These are phyloP conservation scores for Fusarium sp. DNA, from an alignment of 2,329 filamentous ascomycete genomes.

Conservation along the genomic window DNA sequence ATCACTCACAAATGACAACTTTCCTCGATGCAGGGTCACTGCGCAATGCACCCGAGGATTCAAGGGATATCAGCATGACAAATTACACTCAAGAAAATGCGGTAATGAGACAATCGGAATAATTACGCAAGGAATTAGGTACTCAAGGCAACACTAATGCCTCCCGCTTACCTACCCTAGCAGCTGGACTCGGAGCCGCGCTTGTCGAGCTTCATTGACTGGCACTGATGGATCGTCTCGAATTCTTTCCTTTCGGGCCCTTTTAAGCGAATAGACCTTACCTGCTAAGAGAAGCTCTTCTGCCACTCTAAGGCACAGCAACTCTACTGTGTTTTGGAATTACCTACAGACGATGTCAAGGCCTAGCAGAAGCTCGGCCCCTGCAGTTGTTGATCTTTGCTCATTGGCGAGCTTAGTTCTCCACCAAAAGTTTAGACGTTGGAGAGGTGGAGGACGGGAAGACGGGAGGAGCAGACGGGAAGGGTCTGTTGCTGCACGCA, in stretches of 20 bases:
- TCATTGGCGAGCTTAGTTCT: conserved; percentile 25
- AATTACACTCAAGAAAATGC: not conserved
- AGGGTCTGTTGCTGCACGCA: not conserved
- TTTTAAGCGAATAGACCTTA: conserved; percentile 16
- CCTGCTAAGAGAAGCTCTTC: conserved; percentile 11
- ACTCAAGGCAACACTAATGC: not conserved
- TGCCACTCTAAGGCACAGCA: conserved; percentile 13
- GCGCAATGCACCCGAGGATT: not conserved
- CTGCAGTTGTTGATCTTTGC: conserved; percentile 31
- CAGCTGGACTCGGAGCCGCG: conserved; percentile 36
- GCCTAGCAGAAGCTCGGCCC: conserved; percentile 17
- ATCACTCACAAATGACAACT: not conserved
- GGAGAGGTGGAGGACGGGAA: conserved; percentile 11
- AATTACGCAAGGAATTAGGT: not conserved
- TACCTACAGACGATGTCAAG: not conserved
- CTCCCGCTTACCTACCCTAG: conserved; percentile 2
- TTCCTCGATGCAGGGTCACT: not conserved
- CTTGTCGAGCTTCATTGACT: conserved; percentile 40
- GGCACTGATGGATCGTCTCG: conserved; percentile 36
- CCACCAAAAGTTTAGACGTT: conserved; percentile 31
- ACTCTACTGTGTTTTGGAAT: not conserved
- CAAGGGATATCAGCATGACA: not conserved
- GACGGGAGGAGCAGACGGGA: conserved; percentile 1
- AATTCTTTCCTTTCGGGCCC: conserved; percentile 18
- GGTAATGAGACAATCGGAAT: not conserved